Percentiles rank a stretch among this genome's conserved stretches.
These are phyloP conservation scores for Phytopythium litorale DNA, from an alignment of 352 stramenopile genomes.

Conservation along the genomic window DNA sequence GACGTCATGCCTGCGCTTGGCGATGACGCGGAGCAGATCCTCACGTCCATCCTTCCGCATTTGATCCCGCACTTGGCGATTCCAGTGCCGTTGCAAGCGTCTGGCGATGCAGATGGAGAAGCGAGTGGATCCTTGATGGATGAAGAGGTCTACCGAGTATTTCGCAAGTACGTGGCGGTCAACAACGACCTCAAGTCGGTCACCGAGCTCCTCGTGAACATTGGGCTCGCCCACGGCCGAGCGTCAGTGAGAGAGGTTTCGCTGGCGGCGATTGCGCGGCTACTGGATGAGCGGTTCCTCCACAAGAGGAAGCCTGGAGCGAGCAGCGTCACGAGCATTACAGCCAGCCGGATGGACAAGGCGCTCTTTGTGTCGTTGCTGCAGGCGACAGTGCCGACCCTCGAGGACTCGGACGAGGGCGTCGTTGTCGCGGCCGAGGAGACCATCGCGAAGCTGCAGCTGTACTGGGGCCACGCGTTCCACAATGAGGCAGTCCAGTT, in stretches of 20 bases:
- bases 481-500: constrained; percentile 39
- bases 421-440: constrained; percentile 68
- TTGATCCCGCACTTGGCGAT: constrained; percentile 41
- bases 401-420: constrained; percentile 55
- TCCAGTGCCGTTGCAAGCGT: neutral
- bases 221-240: constrained; percentile 38
- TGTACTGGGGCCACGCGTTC: constrained; percentile 45
- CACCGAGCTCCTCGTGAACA: constrained; percentile 57
- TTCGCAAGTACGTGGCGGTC: constrained; percentile 58
- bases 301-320: constrained; percentile 9
- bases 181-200: constrained; percentile 57
- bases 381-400: constrained; percentile 49
- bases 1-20: constrained; percentile 66
- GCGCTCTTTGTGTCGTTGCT: constrained; percentile 49
- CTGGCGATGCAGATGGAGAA: neutral
- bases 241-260: constrained; percentile 44
- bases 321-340: constrained; percentile 8
- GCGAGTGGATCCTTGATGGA: neutral
- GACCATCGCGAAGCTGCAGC: constrained; percentile 54
- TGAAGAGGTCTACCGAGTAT: constrained; percentile 58
- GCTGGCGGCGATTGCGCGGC: constrained; percentile 34
- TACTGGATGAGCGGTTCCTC: constrained; percentile 55
- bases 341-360: constrained; percentile 33
- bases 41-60: constrained; percentile 64
- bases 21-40: constrained; percentile 60